phyloP scores from a whole-genome alignment of 768 basidiomycete species.

The Suillus sp. region DNA sequence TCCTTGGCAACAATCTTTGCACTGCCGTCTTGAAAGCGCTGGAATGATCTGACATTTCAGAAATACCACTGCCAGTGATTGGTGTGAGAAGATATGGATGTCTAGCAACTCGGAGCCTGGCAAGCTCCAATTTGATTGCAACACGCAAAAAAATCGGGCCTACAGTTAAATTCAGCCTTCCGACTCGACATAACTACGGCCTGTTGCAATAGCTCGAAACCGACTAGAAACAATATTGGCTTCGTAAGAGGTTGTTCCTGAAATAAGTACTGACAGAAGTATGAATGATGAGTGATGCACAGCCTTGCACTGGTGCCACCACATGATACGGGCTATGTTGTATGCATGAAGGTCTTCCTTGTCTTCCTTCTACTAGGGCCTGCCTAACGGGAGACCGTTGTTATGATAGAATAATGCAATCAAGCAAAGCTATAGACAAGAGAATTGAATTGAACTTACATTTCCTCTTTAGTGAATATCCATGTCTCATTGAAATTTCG shows the following conservation, averaged over 20 bases:
- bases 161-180: neutral
- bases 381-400: too few relatives aligned
- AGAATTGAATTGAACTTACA: too few relatives aligned
- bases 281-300: neutral
- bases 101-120: too few relatives aligned
- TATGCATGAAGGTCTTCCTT: too few relatives aligned
- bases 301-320: neutral
- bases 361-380: too few relatives aligned
- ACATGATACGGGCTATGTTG: too few relatives aligned
- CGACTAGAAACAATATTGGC: neutral
- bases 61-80: neutral
- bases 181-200: neutral
- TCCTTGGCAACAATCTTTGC: constrained; percentile 7
- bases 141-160: neutral
- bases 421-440: too few relatives aligned
- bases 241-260: too few relatives aligned
- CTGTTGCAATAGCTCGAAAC: neutral
- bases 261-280: too few relatives aligned
- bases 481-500: neutral
- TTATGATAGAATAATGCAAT: too few relatives aligned
- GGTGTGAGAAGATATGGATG: neutral
- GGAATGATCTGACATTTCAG: neutral
- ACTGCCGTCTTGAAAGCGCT: neutral
- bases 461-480: too few relatives aligned
- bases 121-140: neutral